Conservation (phyloP, 164 flowering plant species). For the Annona squamosa region DNA sequence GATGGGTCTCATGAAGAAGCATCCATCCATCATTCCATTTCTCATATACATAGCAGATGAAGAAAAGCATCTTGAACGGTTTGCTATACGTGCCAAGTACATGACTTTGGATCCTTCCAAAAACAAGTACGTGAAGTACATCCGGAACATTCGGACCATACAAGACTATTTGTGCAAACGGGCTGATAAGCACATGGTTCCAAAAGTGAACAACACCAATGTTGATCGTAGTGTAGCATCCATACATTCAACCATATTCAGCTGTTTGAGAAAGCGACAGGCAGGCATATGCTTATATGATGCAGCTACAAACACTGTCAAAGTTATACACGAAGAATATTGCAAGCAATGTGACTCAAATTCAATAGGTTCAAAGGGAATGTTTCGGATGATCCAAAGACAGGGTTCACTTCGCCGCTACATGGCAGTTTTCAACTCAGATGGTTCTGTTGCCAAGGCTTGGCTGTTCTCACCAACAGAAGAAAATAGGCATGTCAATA, state of each 20-base stretch:
- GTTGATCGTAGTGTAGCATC: slow-evolving; percentile 82
- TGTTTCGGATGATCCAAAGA: slow-evolving; percentile 74
- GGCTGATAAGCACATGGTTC: slow-evolving; percentile 82
- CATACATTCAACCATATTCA: slow-evolving; percentile 78
- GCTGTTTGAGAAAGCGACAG: slow-evolving; percentile 67
- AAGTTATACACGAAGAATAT: slow-evolving; percentile 58
- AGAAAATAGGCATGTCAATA: slow-evolving; percentile 20
- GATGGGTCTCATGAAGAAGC: slow-evolving; percentile 96
- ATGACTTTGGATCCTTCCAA: slow-evolving; percentile 83
- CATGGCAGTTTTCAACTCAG: slow-evolving; percentile 68
- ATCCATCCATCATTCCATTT: slow-evolving; percentile 77
- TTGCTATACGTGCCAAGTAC: slow-evolving; percentile 86
- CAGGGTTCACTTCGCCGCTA: slow-evolving; percentile 61
- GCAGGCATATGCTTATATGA: slow-evolving; percentile 63
- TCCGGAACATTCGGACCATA: slow-evolving; percentile 64
- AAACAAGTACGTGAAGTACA: slow-evolving; percentile 82
- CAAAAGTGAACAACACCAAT: slow-evolving; percentile 78
- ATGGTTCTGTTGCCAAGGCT: slow-evolving; percentile 80
- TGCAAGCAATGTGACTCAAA: slow-evolving; percentile 64
- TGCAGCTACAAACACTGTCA: slow-evolving; percentile 49
- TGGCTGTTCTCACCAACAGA: slow-evolving; percentile 54
- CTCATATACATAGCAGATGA: slow-evolving; percentile 75
- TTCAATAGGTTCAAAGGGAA: slow-evolving; percentile 68
- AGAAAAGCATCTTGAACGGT: slow-evolving; percentile 76
- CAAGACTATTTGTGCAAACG: slow-evolving; percentile 74